Percentiles rank a stretch among this genome's conserved stretches.
phyloP scores from a whole-genome alignment of 768 basidiomycete genomes.

The Auricularia auricula-judae region DNA sequence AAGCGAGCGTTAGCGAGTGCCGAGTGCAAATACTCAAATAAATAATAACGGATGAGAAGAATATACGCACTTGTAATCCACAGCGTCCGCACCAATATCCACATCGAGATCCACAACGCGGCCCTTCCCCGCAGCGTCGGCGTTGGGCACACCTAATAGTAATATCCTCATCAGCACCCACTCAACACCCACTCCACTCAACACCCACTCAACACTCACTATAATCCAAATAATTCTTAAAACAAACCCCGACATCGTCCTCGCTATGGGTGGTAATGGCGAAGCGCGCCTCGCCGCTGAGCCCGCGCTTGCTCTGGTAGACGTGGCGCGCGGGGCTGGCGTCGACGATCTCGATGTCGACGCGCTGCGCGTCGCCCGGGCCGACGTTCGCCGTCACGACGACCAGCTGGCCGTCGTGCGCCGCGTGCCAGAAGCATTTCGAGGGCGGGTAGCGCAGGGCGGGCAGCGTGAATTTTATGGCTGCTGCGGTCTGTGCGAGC shows the following conservation, averaged over 20 bases:
- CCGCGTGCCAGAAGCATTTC: slow-evolving; percentile 96
- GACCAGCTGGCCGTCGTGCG: slow-evolving; percentile 75
- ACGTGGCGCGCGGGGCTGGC: slow-evolving; percentile 76
- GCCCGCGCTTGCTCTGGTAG: slow-evolving; percentile 79
- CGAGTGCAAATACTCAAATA: background rate
- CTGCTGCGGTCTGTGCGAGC: slow-evolving; percentile 24
- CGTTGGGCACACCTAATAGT: slow-evolving; percentile 31
- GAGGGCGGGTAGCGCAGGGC: slow-evolving; percentile 60
- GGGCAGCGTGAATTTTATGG: slow-evolving; percentile 78
- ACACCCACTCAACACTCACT: slow-evolving; percentile 36
- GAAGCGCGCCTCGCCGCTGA: slow-evolving; percentile 84
- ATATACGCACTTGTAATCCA: slow-evolving; percentile 90
- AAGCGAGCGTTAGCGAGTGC: background rate
- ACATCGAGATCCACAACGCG: slow-evolving; percentile 87
- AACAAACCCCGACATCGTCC: slow-evolving; percentile 92
- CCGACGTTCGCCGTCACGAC: slow-evolving; percentile 94
- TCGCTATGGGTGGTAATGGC: slow-evolving; percentile 90
- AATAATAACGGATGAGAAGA: background rate
- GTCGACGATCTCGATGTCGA: slow-evolving; percentile 93
- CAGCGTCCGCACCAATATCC: slow-evolving; percentile 95
- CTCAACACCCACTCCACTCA: slow-evolving; percentile 36
- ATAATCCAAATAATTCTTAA: slow-evolving; percentile 67
- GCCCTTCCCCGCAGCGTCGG: slow-evolving; percentile 37
- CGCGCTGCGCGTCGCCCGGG: slow-evolving; percentile 60
- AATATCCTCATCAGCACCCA: background rate